A percentile compares a stretch with the other conserved stretches of the same genome.
These are phyloP conservation scores for Graphilbum ipis-grandicollis DNA, from an alignment of 2,329 filamentous ascomycete genomes.

Conservation along the genomic window DNA sequence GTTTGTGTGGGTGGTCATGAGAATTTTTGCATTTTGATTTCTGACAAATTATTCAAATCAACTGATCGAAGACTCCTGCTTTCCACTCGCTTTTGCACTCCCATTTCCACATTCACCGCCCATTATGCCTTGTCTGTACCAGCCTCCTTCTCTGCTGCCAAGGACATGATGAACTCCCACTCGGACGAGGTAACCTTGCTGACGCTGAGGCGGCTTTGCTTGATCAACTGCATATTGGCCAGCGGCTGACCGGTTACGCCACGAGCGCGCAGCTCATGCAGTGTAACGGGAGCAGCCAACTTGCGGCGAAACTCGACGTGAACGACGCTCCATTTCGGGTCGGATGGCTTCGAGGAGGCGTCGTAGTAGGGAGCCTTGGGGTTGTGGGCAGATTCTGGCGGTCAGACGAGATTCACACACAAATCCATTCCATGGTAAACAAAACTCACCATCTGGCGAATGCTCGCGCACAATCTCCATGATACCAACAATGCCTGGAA, in stretches of 20 bases:
- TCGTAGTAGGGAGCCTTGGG: slow-evolving; percentile 69
- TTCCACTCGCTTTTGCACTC: no score
- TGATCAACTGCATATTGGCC: slow-evolving; percentile 67
- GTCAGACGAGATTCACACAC: no score
- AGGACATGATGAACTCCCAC: slow-evolving; percentile 43
- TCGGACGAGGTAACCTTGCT: slow-evolving; percentile 46
- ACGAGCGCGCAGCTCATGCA: slow-evolving; percentile 54
- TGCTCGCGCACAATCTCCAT: slow-evolving; percentile 84
- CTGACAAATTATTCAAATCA: no score
- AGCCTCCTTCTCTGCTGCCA: slow-evolving; percentile 25
- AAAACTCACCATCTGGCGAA: slow-evolving; percentile 53
- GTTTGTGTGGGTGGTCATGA: no score
- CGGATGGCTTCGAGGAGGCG: slow-evolving; percentile 47
- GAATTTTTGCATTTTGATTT: no score
- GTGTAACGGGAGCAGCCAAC: slow-evolving; percentile 51
- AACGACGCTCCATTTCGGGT: slow-evolving; percentile 75
- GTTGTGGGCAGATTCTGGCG: slow-evolving; percentile 42
- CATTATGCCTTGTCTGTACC: neutral
- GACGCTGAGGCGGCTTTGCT: slow-evolving; percentile 68
- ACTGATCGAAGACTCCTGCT: no score
- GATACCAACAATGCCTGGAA: slow-evolving; percentile 69
- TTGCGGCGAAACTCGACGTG: slow-evolving; percentile 78
- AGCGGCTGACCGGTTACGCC: slow-evolving; percentile 37
- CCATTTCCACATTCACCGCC: no score
- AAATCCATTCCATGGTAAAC: no score